Evolutionary conservation across 1,139 yeast species (phyloP).

Genomic region (Debaryomycetaceae sp.): DNA sequence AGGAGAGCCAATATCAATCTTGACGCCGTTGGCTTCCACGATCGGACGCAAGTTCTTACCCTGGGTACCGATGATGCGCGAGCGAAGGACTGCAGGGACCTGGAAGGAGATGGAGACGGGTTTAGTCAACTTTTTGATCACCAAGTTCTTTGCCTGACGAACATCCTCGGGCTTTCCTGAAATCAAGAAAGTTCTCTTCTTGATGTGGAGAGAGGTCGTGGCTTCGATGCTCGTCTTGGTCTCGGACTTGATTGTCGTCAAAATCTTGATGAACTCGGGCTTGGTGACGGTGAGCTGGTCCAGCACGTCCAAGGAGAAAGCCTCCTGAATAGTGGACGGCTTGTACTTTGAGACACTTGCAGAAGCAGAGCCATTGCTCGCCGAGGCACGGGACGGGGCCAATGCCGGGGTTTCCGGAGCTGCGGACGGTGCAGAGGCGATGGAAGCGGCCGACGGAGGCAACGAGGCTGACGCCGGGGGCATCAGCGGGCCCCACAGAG

Average conservation of each 20-base stretch:
- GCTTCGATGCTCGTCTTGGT: constrained; percentile 71
- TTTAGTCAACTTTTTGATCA: constrained; percentile 68
- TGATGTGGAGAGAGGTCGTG: constrained; percentile 66
- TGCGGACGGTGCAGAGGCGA: constrained; percentile 1
- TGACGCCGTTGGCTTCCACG: constrained; percentile 58
- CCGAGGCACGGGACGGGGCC: constrained; percentile 9
- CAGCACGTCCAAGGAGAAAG: constrained; percentile 57
- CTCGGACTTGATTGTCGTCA: constrained; percentile 49
- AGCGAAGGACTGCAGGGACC: constrained; percentile 71
- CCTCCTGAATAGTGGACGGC: constrained; percentile 50
- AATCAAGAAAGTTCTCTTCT: constrained; percentile 76
- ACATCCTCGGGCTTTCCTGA: constrained; percentile 68
- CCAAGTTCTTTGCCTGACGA: constrained; percentile 61
- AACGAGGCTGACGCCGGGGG: constrained; percentile 16
- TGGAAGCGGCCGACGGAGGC: constrained; percentile 2
- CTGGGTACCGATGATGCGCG: constrained; percentile 80
- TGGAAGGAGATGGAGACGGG: constrained; percentile 52
- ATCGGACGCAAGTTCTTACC: constrained; percentile 80
- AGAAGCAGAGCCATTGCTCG: constrained; percentile 5
- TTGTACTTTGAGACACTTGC: constrained; percentile 14
- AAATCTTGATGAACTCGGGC: constrained; percentile 53
- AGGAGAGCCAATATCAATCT: constrained; percentile 57
- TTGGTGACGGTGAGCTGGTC: constrained; percentile 56
- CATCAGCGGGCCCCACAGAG: constrained; percentile 27
- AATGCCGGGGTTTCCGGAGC: constrained; percentile 3